phyloP scores from a whole-genome alignment of 208 protist species.

The Tritrichomonas musculus region DNA sequence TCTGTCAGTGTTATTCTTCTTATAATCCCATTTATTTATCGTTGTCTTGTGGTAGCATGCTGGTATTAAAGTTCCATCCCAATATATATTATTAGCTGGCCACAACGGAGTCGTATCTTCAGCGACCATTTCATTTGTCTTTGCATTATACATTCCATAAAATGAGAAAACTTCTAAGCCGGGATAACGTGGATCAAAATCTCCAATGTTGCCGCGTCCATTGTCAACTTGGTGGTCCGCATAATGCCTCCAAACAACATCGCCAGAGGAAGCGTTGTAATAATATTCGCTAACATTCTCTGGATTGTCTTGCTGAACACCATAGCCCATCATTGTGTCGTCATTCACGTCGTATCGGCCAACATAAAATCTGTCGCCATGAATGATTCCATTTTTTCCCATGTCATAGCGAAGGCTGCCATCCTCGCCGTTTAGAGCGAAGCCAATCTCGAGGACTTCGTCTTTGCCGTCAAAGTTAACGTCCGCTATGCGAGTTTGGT shows the following conservation, averaged over 20 bases:
- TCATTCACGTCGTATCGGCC: not conserved
- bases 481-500: not conserved
- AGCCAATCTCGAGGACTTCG: not conserved
- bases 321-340: not conserved
- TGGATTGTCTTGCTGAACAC: not conserved
- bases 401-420: not conserved
- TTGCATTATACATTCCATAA: not conserved
- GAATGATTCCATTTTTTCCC: not conserved
- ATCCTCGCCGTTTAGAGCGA: not conserved
- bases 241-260: not conserved
- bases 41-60: not conserved
- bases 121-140: not conserved
- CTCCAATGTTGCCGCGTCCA: not conserved
- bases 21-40: not conserved
- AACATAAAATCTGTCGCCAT: slow-evolving; percentile 13
- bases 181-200: not conserved
- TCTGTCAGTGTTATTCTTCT: not conserved
- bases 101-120: not conserved
- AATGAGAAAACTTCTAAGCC: slow-evolving; percentile 9
- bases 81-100: not conserved
- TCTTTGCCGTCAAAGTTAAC: not conserved
- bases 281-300: not conserved
- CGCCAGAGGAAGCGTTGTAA: not conserved
- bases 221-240: not conserved
- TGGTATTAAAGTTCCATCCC: not conserved